Conservation (phyloP, 768 basidiomycete species). For the Tricholoma matsutake region DNA sequence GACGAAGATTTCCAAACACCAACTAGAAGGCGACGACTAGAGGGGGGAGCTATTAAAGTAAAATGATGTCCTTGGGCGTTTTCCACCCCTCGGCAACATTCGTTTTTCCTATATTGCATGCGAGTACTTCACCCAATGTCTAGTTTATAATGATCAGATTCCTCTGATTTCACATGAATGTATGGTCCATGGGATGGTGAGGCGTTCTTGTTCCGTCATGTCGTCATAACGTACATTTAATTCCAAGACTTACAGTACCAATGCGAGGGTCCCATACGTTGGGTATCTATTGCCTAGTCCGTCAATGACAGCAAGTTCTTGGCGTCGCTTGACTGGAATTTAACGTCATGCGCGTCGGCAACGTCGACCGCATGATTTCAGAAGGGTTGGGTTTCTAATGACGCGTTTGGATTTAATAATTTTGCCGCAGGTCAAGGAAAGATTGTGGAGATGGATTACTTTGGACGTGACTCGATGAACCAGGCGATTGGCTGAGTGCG, state of each 20-base stretch:
- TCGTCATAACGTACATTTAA: slow-evolving; percentile 14
- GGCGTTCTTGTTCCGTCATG: slow-evolving; percentile 2
- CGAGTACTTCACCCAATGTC: slow-evolving; percentile 1
- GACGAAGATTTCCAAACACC: slow-evolving; percentile 45
- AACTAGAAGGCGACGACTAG: slow-evolving; percentile 51
- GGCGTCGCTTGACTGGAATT: slow-evolving; percentile 9
- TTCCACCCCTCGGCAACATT: background rate
- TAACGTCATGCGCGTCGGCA: slow-evolving; percentile 6
- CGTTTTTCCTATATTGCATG: background rate
- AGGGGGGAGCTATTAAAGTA: slow-evolving; percentile 56
- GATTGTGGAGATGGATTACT: background rate
- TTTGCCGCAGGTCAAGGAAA: background rate
- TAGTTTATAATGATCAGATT: background rate
- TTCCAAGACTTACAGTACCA: slow-evolving; percentile 2
- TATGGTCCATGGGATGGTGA: slow-evolving; percentile 2
- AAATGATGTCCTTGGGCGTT: slow-evolving; percentile 31
- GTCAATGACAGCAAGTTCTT: slow-evolving; percentile 1
- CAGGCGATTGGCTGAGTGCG: background rate
- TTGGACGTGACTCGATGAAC: background rate
- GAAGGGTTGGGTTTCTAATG: background rate
- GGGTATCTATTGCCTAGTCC: slow-evolving; percentile 10
- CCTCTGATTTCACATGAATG: slow-evolving; percentile 9
- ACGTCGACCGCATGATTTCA: no score
- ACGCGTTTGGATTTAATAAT: background rate
- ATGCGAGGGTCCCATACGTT: background rate